Evolutionary conservation across 306 rosid genomes (phyloP), one percentile per base, ranked within the genome.

Genomic region (Quillaja saponaria): DNA sequence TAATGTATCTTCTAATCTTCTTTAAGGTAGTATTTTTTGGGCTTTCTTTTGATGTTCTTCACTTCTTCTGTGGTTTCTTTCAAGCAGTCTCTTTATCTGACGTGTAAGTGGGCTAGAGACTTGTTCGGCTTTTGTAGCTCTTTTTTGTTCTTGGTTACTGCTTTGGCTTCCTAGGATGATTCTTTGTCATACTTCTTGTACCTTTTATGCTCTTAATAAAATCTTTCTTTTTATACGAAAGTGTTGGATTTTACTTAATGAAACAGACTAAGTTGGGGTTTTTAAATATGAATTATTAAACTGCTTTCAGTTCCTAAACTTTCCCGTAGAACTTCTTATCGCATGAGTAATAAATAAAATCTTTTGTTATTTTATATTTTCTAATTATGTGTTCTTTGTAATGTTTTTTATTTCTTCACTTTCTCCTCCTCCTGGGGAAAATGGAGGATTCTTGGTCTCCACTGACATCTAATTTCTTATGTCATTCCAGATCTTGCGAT

Each of bases 401-500:
- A 8, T 3, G 7, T n/a, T 56, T 56, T n/a, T 56, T 56, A 14
- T 5, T 71, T 68, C 58, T 49, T 40, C 57, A 13, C 25, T 46
- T 55, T 64, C 44, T 48, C 49, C 51, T 37, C 28, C 38, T 37
- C 58, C 35, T 39, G 18, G 41, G 19, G 60, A 47, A 25, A 37
- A 6, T 61, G 48, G 58, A 59, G 49, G 45, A 61, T 46, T 47
- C 39, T 67, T 37, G 34, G 28, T 8, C 10, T 59, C 56, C 51
- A 59, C 20, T 64, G 42, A 67, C 19, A 60, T 47, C 31, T 58
- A 49, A 13, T 33, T 25, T 50, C 60, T 41, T 72, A 60, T 41
- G 56, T 71, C 72, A 64, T 56, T 80, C 54, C 87, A 94, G 99
- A 94, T 94, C 79, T 78, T 94, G 90, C 86, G 87, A 71, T 84